A percentile compares a stretch with the other conserved stretches of the same genome.
Conservation (phyloP, 169 alveolate species). For the Eimeria zaria region DNA sequence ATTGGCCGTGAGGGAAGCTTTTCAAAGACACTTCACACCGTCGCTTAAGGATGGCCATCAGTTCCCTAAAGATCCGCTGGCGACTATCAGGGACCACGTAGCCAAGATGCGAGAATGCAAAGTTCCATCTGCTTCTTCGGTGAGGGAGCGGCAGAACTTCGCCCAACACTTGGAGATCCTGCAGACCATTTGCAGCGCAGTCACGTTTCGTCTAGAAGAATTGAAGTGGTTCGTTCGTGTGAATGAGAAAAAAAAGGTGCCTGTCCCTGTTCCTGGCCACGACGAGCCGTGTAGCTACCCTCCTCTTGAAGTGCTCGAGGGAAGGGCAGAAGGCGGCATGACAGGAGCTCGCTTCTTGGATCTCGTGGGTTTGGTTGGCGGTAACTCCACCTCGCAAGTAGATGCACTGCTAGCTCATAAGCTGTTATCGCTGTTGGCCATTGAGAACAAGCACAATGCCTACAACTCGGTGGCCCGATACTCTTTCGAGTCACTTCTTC, state of each 20-base stretch:
- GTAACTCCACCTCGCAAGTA: not conserved
- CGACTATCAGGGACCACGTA: not conserved
- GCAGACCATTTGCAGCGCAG: not conserved
- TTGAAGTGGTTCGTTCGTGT: not conserved
- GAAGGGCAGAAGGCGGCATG: not conserved
- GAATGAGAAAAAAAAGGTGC: not conserved
- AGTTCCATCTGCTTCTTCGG: not conserved
- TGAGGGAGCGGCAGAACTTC: not conserved
- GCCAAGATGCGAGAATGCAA: not conserved
- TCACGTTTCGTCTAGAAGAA: constrained; percentile 2
- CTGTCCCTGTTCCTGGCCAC: constrained; percentile 25
- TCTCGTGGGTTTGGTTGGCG: not conserved
- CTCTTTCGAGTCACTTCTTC: not conserved
- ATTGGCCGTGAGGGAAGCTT: not conserved
- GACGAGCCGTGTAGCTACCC: not conserved
- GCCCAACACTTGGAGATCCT: not conserved
- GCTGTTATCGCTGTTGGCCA: not conserved
- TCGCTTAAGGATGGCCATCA: not conserved
- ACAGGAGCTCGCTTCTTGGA: not conserved
- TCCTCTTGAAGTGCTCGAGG: not conserved
- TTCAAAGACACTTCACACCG: not conserved
- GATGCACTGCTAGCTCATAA: not conserved
- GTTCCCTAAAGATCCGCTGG: not conserved
- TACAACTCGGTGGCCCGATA: constrained; percentile 2
- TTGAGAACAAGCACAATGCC: not conserved